Percentiles rank a stretch among this genome's conserved stretches.
These are phyloP conservation scores for Akanthomyces dipterigenus DNA, from an alignment of 2,329 filamentous ascomycete species.

Conservation along the genomic window DNA sequence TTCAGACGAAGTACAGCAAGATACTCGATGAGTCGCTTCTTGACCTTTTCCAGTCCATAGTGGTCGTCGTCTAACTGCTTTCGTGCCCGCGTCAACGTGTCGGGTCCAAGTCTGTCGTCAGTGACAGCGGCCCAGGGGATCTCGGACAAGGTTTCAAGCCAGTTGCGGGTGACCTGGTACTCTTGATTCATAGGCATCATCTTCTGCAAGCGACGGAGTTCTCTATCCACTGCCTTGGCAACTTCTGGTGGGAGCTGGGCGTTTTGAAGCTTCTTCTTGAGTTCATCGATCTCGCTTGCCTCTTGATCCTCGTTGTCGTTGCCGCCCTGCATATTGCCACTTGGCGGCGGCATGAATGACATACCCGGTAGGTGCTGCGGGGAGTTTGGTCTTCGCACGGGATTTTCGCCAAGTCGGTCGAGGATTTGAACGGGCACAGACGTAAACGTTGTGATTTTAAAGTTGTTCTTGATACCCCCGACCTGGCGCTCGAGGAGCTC, in stretches of 20 bases:
- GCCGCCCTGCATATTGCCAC: conserved; percentile 33
- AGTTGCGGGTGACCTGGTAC: conserved; percentile 88
- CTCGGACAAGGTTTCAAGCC: conserved; percentile 87
- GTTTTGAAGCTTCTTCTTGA: conserved; percentile 79
- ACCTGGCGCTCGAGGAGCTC: conserved; percentile 80
- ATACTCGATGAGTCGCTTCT: conserved; percentile 93
- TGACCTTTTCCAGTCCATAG: conserved; percentile 93
- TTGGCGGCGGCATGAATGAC: conserved; percentile 26
- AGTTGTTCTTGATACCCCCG: conserved; percentile 74
- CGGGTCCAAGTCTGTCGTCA: conserved; percentile 75
- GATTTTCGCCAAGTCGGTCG: conserved; percentile 41
- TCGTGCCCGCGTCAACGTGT: conserved; percentile 71
- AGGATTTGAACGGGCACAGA: conserved; percentile 58
- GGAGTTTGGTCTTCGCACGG: conserved; percentile 26
- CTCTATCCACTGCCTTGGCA: conserved; percentile 81
- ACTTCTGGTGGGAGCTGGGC: conserved; percentile 79
- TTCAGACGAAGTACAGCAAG: conserved; percentile 93
- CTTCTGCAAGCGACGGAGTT: conserved; percentile 81
- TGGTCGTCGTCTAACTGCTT: conserved; percentile 94
- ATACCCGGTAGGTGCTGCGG: conserved; percentile 34
- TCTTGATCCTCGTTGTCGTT: conserved; percentile 67
- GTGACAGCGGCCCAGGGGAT: conserved; percentile 87
- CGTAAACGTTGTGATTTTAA: conserved; percentile 75
- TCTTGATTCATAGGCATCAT: conserved; percentile 97
- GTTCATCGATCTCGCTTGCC: conserved; percentile 80